Evolutionary conservation across 2,329 filamentous ascomycete species (phyloP), one percentile per base, ranked within the genome.

Genomic region (Aspergillus bombycis): DNA sequence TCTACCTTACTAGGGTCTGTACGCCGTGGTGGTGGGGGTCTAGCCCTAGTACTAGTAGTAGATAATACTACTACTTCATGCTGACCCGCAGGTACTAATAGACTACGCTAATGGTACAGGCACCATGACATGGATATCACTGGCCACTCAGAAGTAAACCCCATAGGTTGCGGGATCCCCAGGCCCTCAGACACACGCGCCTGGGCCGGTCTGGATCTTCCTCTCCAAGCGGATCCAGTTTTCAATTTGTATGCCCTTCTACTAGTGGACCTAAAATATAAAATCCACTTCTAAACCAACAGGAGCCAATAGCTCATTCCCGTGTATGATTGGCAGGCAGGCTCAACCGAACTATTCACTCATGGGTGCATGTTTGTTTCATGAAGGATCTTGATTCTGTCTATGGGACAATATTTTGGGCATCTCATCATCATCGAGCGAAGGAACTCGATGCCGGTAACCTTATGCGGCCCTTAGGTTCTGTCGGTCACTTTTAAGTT

Each of bases 171-270:
- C 48, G 48, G 48, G 14, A 32, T 52, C n/a, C 6, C 26, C 26
- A 16, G 48, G 23, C 48, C 48, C 28, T 30, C 26, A 54, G 8
- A 58, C 55, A 58, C 60, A 58, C 28, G 59, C 28, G 32, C 48
- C 62, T 64, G 30, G 62, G 26, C 58, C 62, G 62, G 62, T 62
- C 62, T 64, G 62, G 45, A 48, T 28, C 45, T 48, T 46, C 43
- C 14, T 48, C 45, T 14, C 45, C 11, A 48, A 5, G 38, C 38
- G 38, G 38, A 41, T 9, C 16, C 19, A 0, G 19, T 41, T 41
- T 36, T 41, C 16, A 41, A 41, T n/a, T 41, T 41, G 38, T n/a
- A 41, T n/a, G n/a, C 16, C 38, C 38, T n/a, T n/a, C 38, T n/a
- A 41, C 28, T 53, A 32, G 43, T 46, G n/a, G 23, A 8, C 23